Evolutionary conservation across 2,329 filamentous ascomycete species (phyloP).

Genomic region (Chaetoscypha palmicola): DNA sequence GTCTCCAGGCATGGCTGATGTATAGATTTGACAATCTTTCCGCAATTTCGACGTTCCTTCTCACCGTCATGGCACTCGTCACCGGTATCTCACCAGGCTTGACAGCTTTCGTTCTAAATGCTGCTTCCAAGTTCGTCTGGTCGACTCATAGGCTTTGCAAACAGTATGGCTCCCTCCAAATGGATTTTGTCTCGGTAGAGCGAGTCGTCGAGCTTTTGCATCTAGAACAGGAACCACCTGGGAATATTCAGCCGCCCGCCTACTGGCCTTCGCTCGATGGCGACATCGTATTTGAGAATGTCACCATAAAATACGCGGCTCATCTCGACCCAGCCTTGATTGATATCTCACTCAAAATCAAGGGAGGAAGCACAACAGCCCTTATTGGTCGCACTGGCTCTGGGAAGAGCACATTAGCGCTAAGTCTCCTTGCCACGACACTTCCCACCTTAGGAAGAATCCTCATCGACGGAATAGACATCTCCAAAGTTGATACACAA

Average conservation of each 20-base stretch:
- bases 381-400: slow-evolving; percentile 76
- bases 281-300: slow-evolving; percentile 67
- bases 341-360: slow-evolving; percentile 65
- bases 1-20: slow-evolving; percentile 75
- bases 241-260: slow-evolving; percentile 61
- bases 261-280: slow-evolving; percentile 69
- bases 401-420: slow-evolving; percentile 72
- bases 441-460: slow-evolving; percentile 49
- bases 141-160: slow-evolving; percentile 69
- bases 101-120: slow-evolving; percentile 75
- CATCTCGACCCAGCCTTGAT: slow-evolving; percentile 67
- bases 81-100: slow-evolving; percentile 69
- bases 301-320: slow-evolving; percentile 73
- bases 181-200: slow-evolving; percentile 88
- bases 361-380: slow-evolving; percentile 70
- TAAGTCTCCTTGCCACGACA: slow-evolving; percentile 52
- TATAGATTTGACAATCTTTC: slow-evolving; percentile 71
- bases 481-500: slow-evolving; percentile 51
- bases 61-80: slow-evolving; percentile 69
- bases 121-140: slow-evolving; percentile 60
- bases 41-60: slow-evolving; percentile 62
- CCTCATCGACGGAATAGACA: slow-evolving; percentile 52
- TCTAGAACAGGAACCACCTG: slow-evolving; percentile 66
- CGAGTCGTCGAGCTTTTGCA: slow-evolving; percentile 75
- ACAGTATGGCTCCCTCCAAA: slow-evolving; percentile 76